A percentile compares a stretch with the other conserved stretches of the same genome.
phyloP scores from a whole-genome alignment of 2,329 filamentous ascomycete genomes.

The Cytospora leucostoma region DNA sequence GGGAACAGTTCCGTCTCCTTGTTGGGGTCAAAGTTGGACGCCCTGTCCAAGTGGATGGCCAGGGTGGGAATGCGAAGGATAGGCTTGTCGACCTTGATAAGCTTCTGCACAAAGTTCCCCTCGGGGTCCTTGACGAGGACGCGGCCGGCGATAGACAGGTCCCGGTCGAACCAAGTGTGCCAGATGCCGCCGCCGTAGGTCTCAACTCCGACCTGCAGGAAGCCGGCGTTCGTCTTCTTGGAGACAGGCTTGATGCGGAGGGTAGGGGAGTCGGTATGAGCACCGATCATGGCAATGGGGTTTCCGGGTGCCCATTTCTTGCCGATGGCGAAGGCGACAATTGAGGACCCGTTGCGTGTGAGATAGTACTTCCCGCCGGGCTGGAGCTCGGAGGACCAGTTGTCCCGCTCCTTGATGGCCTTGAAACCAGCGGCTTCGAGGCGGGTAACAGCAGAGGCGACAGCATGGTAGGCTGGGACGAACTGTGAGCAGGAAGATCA shows the following conservation, averaged over 20 bases:
- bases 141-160: slow-evolving; percentile 85
- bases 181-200: slow-evolving; percentile 96
- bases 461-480: slow-evolving; percentile 86
- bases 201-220: slow-evolving; percentile 92
- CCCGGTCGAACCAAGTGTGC: slow-evolving; percentile 98
- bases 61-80: slow-evolving; percentile 90
- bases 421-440: slow-evolving; percentile 84
- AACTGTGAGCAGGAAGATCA: background rate
- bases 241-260: slow-evolving; percentile 92
- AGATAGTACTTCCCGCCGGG: slow-evolving; percentile 96
- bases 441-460: slow-evolving; percentile 73
- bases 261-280: slow-evolving; percentile 93
- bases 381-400: slow-evolving; percentile 76
- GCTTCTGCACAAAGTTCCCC: slow-evolving; percentile 75
- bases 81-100: slow-evolving; percentile 88
- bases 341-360: slow-evolving; percentile 88
- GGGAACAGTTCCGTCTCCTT: slow-evolving; percentile 96
- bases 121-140: slow-evolving; percentile 76
- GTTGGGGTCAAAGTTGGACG: slow-evolving; percentile 87
- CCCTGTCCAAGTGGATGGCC: slow-evolving; percentile 89
- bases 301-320: slow-evolving; percentile 89
- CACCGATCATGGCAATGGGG: slow-evolving; percentile 88
- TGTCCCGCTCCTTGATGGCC: slow-evolving; percentile 85
- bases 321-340: slow-evolving; percentile 90
- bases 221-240: slow-evolving; percentile 83